A percentile compares a stretch with the other conserved stretches of the same genome.
Conservation (phyloP, 257 asterid species). For the Paulownia fortunei region DNA sequence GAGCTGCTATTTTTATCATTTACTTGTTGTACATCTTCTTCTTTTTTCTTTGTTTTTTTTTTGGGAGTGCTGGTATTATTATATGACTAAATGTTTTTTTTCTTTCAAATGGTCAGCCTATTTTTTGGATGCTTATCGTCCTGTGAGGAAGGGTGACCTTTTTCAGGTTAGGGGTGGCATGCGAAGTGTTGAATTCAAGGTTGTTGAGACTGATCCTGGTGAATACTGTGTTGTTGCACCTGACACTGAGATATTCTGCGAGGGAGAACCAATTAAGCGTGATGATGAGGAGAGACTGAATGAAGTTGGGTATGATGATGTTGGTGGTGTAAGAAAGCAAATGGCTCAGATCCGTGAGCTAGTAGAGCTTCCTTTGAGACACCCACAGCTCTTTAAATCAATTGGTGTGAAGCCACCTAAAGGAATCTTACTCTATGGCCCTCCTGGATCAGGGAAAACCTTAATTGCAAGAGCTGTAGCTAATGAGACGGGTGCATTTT, state of each 20-base stretch:
- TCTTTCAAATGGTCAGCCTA: conserved; percentile 38
- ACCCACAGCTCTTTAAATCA: conserved; percentile 54
- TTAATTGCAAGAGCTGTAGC: conserved; percentile 59
- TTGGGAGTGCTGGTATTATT: neutral
- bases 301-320: conserved; percentile 57
- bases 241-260: conserved; percentile 56
- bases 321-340: conserved; percentile 60
- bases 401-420: conserved; percentile 62
- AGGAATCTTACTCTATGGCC: conserved; percentile 56
- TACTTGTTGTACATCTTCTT: too few relatives aligned
- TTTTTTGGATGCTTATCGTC: conserved; percentile 57
- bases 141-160: conserved; percentile 49
- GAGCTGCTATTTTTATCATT: neutral
- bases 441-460: conserved; percentile 61
- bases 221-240: conserved; percentile 60
- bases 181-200: conserved; percentile 56
- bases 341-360: conserved; percentile 62
- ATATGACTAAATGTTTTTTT: neutral
- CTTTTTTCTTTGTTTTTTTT: neutral
- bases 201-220: conserved; percentile 51
- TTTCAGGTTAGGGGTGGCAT: conserved; percentile 56
- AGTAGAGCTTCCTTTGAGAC: conserved; percentile 55
- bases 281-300: conserved; percentile 51
- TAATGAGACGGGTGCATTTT: conserved; percentile 57
- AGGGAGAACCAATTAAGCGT: conserved; percentile 51